Evolutionary conservation across 805 yeast species (phyloP).

Genomic region (Zygotorulaspora florentina): DNA sequence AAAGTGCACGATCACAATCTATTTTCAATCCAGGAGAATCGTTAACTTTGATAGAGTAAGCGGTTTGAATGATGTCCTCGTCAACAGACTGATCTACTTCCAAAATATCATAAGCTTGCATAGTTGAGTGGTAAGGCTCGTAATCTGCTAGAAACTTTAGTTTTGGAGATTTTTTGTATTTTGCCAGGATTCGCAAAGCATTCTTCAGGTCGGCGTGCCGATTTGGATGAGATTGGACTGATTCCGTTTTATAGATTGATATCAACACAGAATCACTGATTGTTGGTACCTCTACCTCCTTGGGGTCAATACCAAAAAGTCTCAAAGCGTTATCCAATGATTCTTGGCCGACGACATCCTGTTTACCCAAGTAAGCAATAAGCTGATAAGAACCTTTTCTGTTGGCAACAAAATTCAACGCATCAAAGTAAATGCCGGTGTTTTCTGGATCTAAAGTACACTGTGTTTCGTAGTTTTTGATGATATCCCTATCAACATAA

Average conservation of each 20-base stretch:
- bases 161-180: conserved; percentile 35
- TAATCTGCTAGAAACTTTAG: conserved; percentile 40
- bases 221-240: conserved; percentile 11
- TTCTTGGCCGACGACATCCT: conserved; percentile 49
- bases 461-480: conserved; percentile 44
- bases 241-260: conserved; percentile 34
- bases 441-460: conserved; percentile 41
- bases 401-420: conserved; percentile 49
- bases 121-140: conserved; percentile 41
- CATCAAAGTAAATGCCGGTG: conserved; percentile 53
- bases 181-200: conserved; percentile 40
- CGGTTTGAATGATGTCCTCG: conserved; percentile 71
- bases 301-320: conserved; percentile 35
- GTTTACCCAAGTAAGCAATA: conserved; percentile 45
- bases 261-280: conserved; percentile 32
- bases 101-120: conserved; percentile 51
- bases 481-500: conserved; percentile 47
- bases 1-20: conserved; percentile 49
- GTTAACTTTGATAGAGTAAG: conserved; percentile 59
- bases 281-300: conserved; percentile 16
- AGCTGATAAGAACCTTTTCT: conserved; percentile 45
- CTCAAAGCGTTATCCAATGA: conserved; percentile 42
- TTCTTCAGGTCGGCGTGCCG: conserved; percentile 35
- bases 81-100: conserved; percentile 51
- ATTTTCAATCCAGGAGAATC: conserved; percentile 45